Base-by-base conservation (phyloP, 345 rosid species). In the Cardamine resedifolia region DNA sequence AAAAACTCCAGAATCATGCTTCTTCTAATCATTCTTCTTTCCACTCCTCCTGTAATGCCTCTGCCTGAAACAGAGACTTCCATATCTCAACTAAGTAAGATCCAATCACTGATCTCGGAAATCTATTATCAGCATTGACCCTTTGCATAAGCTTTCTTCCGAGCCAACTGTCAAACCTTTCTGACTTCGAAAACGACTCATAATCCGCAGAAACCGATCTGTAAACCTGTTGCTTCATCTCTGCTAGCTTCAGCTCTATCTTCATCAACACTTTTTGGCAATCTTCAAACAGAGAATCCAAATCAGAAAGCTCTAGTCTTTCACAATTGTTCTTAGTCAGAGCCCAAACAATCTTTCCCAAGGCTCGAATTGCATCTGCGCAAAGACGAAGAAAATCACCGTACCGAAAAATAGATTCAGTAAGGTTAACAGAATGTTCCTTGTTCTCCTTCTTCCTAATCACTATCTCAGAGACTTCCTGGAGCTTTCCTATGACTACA, bases 281-380 rank as follows among this genome's bases (percentile, higher is more conserved):
- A 73, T 73, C 65, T 47, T 56, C 43, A 56, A 64, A 65, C 58
- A 28, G 1, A 64, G 50, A 11, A 24, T 64, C 58, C 41, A 73
- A 23, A 23, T 55, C 50, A 65, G 39, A 56, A 56, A 73, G 41
- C 3, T 45, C 3, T 6, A 44, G 20, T 18, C 9, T 45, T 45
- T 26, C 59, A 57, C 30, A 0, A 2, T 33, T 26, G 3, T 47
- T 47, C 0, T 0, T 16, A 47, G 10, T 48, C 57, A 73, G 30
- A 71, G 5, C 21, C 64, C 64, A 72, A 44, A 63, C 38, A 47
- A 57, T 65, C 66, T 18, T 64, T 56, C 65, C 77, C 58, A 73
- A 57, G 16, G 3, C 16, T 57, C 31, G 49, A 18, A 19, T 47
- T 36, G 58, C 71, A 16, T 56, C 58, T 7, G 36, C 28, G 31